phyloP scores from a whole-genome alignment of 2,329 filamentous ascomycete species.

The Trichothecium roseum region DNA sequence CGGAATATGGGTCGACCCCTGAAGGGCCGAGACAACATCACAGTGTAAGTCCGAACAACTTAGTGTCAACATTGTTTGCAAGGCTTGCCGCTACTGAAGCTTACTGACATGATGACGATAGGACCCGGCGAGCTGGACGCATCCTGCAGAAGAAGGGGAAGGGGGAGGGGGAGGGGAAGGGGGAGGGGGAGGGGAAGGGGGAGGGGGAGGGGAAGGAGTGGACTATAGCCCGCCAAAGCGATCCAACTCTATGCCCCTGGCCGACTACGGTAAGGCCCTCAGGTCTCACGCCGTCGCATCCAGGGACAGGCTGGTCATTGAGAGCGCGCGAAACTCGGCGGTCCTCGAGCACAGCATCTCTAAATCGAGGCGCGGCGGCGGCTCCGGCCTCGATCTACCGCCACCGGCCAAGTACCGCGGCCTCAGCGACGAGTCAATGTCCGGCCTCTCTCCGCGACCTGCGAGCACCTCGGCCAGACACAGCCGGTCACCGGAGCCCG shows the following conservation, averaged over 20 bases:
- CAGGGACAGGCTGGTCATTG: constrained; percentile 42
- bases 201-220: too few species aligned
- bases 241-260: constrained; percentile 48
- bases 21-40: background rate
- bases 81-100: background rate
- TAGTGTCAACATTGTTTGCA: background rate
- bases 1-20: constrained; percentile 26
- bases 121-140: too few species aligned
- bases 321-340: constrained; percentile 42
- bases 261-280: constrained; percentile 49
- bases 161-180: constrained; percentile 21
- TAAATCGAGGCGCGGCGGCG: constrained; percentile 15
- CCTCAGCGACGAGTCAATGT: constrained; percentile 29
- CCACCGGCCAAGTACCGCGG: constrained; percentile 8
- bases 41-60: background rate
- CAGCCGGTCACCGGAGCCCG: constrained; percentile 21
- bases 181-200: too few species aligned
- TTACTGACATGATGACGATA: too few species aligned
- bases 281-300: constrained; percentile 51
- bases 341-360: constrained; percentile 30
- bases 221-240: constrained; percentile 40
- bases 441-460: constrained; percentile 49
- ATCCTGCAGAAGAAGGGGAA: too few species aligned
- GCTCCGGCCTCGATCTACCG: constrained; percentile 8
- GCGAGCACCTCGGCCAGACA: constrained; percentile 47